phyloP scores from a whole-genome alignment of 345 rosid species.

The Hibiscus mutabilis region DNA sequence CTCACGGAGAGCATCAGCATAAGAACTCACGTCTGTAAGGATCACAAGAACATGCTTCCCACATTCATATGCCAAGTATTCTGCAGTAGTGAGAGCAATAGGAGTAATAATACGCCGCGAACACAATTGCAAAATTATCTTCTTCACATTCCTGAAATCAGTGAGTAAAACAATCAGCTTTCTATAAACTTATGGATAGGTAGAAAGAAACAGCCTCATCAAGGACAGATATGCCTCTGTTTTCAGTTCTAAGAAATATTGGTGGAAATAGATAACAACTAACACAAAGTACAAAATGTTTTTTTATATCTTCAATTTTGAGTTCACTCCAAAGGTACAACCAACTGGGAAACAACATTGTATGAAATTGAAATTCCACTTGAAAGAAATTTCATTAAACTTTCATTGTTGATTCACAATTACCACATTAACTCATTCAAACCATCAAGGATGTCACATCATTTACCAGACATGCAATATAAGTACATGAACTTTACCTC shows the following conservation, averaged over 20 bases:
- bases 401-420: background rate
- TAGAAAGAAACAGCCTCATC: background rate
- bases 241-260: background rate
- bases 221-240: background rate
- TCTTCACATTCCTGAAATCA: conserved; percentile 67
- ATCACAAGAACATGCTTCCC: conserved; percentile 98
- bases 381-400: background rate
- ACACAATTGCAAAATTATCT: conserved; percentile 95
- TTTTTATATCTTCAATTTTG: background rate
- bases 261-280: background rate
- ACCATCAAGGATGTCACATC: background rate
- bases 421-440: background rate
- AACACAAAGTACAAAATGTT: background rate
- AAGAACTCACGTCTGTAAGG: conserved; percentile 94
- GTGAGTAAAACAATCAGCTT: background rate
- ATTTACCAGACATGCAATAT: background rate
- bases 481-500: conserved; percentile 34
- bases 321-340: background rate
- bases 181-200: background rate
- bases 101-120: conserved; percentile 97
- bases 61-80: conserved; percentile 92
- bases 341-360: background rate
- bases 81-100: conserved; percentile 94
- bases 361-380: background rate
- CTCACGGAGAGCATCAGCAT: conserved; percentile 99